Evolutionary conservation across 208 protist species (phyloP).

Genomic region (Sergeia podlipaevii): DNA sequence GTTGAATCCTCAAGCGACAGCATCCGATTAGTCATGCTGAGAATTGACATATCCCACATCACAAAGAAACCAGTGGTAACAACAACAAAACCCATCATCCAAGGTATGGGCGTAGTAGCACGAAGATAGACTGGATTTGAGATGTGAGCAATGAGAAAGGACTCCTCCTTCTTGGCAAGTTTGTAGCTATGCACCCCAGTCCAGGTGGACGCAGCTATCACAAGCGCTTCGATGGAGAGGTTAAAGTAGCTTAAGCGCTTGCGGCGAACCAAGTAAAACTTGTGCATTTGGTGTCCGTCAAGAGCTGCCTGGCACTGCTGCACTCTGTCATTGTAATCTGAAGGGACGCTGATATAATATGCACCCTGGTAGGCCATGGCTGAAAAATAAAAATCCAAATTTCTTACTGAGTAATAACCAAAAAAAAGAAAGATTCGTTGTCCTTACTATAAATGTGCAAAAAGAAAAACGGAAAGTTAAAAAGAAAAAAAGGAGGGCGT

Average conservation of each 20-base stretch:
- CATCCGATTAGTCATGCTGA: background rate
- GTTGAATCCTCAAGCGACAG: background rate
- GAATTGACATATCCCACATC: background rate
- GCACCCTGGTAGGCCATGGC: no score
- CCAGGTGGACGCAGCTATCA: conserved; percentile 4
- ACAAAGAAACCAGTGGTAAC: conserved; percentile 4
- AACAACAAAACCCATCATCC: conserved; percentile 4
- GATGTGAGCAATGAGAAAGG: background rate
- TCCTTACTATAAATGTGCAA: no score
- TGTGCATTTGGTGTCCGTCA: conserved; percentile 4
- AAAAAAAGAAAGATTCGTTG: no score
- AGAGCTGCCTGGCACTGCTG: no score
- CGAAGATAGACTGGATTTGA: background rate
- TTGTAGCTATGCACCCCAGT: conserved; percentile 1
- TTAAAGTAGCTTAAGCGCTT: conserved; percentile 11
- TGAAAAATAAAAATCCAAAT: no score
- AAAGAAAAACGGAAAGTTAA: no score
- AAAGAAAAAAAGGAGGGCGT: no score
- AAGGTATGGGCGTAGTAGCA: background rate
- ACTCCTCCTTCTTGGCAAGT: background rate
- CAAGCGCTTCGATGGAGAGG: conserved; percentile 1
- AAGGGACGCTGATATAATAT: no score
- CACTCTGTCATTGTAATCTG: no score
- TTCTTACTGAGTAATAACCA: no score
- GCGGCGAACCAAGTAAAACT: conserved; percentile 5